Evolutionary conservation across 345 rosid genomes (phyloP), one percentile per base, ranked within the genome.

Genomic region (Orychophragmus violaceus): DNA sequence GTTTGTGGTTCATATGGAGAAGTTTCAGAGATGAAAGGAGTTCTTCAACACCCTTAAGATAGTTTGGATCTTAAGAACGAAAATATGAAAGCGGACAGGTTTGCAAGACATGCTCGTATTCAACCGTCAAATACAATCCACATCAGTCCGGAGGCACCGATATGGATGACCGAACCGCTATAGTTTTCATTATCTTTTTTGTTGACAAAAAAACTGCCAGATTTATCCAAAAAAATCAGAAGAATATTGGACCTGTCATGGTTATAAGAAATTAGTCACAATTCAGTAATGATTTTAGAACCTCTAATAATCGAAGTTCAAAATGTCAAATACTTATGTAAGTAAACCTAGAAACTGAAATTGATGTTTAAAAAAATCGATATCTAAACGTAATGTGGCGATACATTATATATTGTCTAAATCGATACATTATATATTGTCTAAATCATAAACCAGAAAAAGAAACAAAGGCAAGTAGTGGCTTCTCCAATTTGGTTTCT

Each of bases 401-500:
- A 30, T 30, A 30, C 35, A 30, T 33, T 33, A 33, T 33, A n/a
- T n/a, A n/a, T n/a, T n/a, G n/a, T n/a, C n/a, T n/a, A 41, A 16
- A 30, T 8, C 14, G n/a, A 48, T 48, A n/a, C 53, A 48, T 49
- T 49, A 23, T 23, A n/a, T 44, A 10, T 46, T 25, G 28, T 71
- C 70, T 36, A 49, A 37, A 65, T 73, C 51, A 73, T 30, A 60
- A 44, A 44, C 68, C 50, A 24, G 9, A 27, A 52, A 73, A 51
- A 51, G 17, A 52, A 52, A 51, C 14, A 37, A 66, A 42, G 51
- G 24, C n/a, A 16, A 51, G 35, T 72, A 65, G 39, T 72, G 61
- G 61, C 30, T 64, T 57, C 66, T 66, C 41, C 58, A 66, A 42
- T 39, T 72, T 66, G 57, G 62, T 60, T 60, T 67, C 42, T 19